Evolutionary conservation across 108 stramenopile genomes (phyloP).

Genomic region (Parmales sp.): DNA sequence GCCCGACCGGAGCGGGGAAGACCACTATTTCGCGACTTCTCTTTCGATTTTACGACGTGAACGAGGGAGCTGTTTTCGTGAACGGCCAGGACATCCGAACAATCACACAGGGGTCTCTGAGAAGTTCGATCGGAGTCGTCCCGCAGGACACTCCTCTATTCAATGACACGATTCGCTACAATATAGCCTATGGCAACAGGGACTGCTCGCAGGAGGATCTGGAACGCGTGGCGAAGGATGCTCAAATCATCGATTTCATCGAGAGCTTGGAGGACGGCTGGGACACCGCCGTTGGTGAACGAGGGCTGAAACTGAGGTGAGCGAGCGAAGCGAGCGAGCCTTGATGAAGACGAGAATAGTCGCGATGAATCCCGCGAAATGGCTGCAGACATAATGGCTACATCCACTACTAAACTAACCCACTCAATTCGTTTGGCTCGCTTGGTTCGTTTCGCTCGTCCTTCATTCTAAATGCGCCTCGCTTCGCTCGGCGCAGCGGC

Average conservation of each 20-base stretch:
- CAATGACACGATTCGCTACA: constrained; percentile 83
- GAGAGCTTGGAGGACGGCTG: constrained; percentile 64
- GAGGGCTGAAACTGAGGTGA: constrained; percentile 84
- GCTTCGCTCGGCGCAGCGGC: no score
- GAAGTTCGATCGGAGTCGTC: constrained; percentile 80
- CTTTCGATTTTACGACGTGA: constrained; percentile 83
- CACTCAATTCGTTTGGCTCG: no score
- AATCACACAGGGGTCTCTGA: constrained; percentile 65
- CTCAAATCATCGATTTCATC: constrained; percentile 70
- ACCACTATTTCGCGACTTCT: constrained; percentile 81
- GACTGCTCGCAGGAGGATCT: constrained; percentile 63
- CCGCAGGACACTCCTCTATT: constrained; percentile 85
- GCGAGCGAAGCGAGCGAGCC: constrained; percentile 68
- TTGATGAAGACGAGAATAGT: no score
- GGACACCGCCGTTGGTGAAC: constrained; percentile 93
- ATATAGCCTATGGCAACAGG: constrained; percentile 67
- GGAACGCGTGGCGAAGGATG: constrained; percentile 53
- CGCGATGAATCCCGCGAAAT: no score
- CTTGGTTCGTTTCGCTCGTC: no score
- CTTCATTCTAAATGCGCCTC: no score
- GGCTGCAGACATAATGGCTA: no score
- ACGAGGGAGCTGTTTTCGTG: constrained; percentile 75
- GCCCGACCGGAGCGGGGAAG: constrained; percentile 86
- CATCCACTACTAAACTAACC: no score
- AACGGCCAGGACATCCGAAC: constrained; percentile 81